Evolutionary conservation across 2,329 filamentous ascomycete species (phyloP).

Genomic region (Xylariaceae sp.): DNA sequence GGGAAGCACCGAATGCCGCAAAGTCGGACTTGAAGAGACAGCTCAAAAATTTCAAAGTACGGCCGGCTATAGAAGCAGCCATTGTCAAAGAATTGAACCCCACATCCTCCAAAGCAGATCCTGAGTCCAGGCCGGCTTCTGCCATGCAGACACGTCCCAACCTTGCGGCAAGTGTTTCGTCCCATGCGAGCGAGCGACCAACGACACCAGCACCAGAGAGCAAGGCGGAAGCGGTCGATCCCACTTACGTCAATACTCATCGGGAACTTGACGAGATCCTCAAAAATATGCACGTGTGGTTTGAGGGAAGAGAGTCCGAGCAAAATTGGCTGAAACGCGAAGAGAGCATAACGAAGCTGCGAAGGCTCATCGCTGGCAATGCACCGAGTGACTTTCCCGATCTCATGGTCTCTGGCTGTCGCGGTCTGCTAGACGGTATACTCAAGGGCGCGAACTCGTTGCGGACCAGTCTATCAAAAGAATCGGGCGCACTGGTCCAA

Average conservation of each 20-base stretch:
- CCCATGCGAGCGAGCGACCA: conserved; percentile 47
- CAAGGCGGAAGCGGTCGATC: conserved; percentile 68
- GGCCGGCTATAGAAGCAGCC: conserved; percentile 77
- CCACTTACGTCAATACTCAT: conserved; percentile 76
- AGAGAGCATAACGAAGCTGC: conserved; percentile 71
- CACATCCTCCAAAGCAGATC: conserved; percentile 33
- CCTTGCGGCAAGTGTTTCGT: conserved; percentile 51
- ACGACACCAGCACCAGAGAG: conserved; percentile 62
- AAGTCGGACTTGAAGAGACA: conserved; percentile 88
- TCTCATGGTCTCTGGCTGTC: conserved; percentile 66
- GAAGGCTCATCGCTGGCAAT: conserved; percentile 79
- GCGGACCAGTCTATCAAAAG: conserved; percentile 84
- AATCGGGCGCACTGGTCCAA: conserved; percentile 78
- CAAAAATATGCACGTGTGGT: conserved; percentile 72
- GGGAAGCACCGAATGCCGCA: conserved; percentile 73
- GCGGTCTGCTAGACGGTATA: conserved; percentile 77
- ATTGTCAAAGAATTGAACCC: conserved; percentile 73
- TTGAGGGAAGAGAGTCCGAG: conserved; percentile 86
- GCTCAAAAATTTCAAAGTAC: conserved; percentile 76
- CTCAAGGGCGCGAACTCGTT: conserved; percentile 80
- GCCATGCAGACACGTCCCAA: conserved; percentile 34
- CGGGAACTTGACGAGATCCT: conserved; percentile 87
- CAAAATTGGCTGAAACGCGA: conserved; percentile 88
- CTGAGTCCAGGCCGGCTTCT: conserved; percentile 39
- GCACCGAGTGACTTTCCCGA: conserved; percentile 71